Evolutionary conservation across 2,329 filamentous ascomycete genomes (phyloP).

Genomic region (Trichoderma atrobrunneum): DNA sequence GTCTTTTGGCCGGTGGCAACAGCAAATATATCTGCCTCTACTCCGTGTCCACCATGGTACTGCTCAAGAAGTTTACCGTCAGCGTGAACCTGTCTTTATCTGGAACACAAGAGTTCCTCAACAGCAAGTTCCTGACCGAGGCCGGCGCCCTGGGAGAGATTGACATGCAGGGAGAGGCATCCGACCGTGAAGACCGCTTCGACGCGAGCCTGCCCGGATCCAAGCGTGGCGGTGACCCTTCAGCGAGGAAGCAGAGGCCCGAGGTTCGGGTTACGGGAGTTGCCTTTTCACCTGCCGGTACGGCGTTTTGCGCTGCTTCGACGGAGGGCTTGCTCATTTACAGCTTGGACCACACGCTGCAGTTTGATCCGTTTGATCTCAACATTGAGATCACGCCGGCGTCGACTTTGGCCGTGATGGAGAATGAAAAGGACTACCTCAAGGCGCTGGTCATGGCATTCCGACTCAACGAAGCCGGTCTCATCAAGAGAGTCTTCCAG

Average conservation of each 20-base stretch:
- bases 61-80: constrained; percentile 94
- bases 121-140: constrained; percentile 87
- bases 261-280: constrained; percentile 84
- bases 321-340: constrained; percentile 95
- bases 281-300: constrained; percentile 83
- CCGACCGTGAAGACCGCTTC: constrained; percentile 80
- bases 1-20: constrained; percentile 85
- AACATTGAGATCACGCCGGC: constrained; percentile 91
- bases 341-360: constrained; percentile 76
- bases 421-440: constrained; percentile 73
- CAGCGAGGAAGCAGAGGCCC: constrained; percentile 69
- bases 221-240: constrained; percentile 79
- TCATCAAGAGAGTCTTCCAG: constrained; percentile 85
- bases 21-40: constrained; percentile 99
- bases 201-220: constrained; percentile 80
- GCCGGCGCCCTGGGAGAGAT: constrained; percentile 81
- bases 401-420: constrained; percentile 68
- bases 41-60: constrained; percentile 85
- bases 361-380: constrained; percentile 95
- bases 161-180: constrained; percentile 83
- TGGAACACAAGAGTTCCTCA: constrained; percentile 94
- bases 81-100: constrained; percentile 94
- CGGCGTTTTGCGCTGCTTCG: constrained; percentile 88
- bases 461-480: constrained; percentile 79
- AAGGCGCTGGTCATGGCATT: constrained; percentile 97